Evolutionary conservation across 768 basidiomycete genomes (phyloP).

Genomic region (Scleroderma bovista): DNA sequence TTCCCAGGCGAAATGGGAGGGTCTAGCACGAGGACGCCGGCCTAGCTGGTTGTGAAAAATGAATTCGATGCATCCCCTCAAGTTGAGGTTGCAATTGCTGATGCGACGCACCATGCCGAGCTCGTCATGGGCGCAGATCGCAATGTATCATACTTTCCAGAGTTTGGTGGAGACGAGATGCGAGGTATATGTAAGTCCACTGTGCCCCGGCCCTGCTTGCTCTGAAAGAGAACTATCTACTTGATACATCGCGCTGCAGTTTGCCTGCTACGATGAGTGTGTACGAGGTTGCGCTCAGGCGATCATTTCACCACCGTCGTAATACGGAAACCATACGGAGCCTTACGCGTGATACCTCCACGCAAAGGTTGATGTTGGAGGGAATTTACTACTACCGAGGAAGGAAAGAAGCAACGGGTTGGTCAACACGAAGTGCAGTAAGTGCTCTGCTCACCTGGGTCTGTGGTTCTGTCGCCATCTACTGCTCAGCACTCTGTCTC

Average conservation of each 20-base stretch:
- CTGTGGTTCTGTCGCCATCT: slow-evolving; percentile 6
- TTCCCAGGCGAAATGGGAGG: not conserved
- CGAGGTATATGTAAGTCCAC: slow-evolving; percentile 58
- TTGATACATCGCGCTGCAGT: slow-evolving; percentile 87
- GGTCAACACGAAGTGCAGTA: not conserved
- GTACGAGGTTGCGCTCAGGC: slow-evolving; percentile 89
- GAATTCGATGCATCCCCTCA: slow-evolving; percentile 70
- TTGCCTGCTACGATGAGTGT: slow-evolving; percentile 93
- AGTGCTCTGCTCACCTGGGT: slow-evolving; percentile 20
- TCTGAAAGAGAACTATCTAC: slow-evolving; percentile 55
- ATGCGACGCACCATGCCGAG: slow-evolving; percentile 54
- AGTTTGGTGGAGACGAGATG: slow-evolving; percentile 87
- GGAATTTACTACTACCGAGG: not conserved
- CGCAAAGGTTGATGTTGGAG: slow-evolving; percentile 10
- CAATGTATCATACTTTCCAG: slow-evolving; percentile 74
- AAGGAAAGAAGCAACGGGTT: not conserved
- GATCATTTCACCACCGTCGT: slow-evolving; percentile 80
- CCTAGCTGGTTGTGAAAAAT: slow-evolving; percentile 26
- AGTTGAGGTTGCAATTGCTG: slow-evolving; percentile 49
- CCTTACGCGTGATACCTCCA: slow-evolving; percentile 58
- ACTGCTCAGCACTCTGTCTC: slow-evolving; percentile 4
- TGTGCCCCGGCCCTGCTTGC: too few relatives aligned
- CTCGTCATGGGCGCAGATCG: slow-evolving; percentile 79
- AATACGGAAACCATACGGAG: slow-evolving; percentile 90
- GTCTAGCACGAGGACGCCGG: slow-evolving; percentile 4